These are phyloP conservation scores for Coemansia sp. DNA, from an alignment of 192 early-diverging fungal genomes.

Conservation along the genomic window DNA sequence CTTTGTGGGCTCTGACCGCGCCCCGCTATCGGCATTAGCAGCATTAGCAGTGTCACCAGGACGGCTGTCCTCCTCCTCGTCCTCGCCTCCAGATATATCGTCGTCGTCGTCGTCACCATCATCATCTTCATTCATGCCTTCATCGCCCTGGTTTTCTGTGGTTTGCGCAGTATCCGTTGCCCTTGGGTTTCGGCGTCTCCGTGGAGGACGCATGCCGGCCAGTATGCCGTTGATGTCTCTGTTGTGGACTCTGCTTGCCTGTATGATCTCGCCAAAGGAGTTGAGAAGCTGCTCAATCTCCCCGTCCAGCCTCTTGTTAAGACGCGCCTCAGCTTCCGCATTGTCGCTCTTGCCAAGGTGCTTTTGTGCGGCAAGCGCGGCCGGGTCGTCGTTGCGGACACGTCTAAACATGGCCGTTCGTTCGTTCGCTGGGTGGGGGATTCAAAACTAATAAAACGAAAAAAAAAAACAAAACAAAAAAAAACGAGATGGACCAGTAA, in stretches of 20 bases:
- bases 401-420: constrained; percentile 34
- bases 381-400: constrained; percentile 29
- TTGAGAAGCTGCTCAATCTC: constrained; percentile 51
- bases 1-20: constrained; percentile 31
- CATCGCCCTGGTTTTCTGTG: constrained; percentile 1
- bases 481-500: background rate
- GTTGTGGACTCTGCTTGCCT: constrained; percentile 44
- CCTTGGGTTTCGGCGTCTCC: background rate
- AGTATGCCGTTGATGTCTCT: constrained; percentile 17
- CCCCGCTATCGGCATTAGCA: background rate
- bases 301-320: constrained; percentile 42
- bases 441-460: background rate
- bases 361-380: constrained; percentile 24
- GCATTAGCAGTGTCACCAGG: background rate
- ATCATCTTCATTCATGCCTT: background rate
- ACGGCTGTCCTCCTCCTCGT: constrained; percentile 6
- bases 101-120: constrained; percentile 4
- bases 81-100: background rate
- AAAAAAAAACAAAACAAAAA: background rate
- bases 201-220: background rate
- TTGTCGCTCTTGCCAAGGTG: constrained; percentile 40
- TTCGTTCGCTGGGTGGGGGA: too few relatives aligned
- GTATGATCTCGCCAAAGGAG: constrained; percentile 53
- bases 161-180: background rate
- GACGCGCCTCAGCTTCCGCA: constrained; percentile 32